phyloP scores from a whole-genome alignment of 2,329 filamentous ascomycete genomes.

The Colletotrichum sp. region DNA sequence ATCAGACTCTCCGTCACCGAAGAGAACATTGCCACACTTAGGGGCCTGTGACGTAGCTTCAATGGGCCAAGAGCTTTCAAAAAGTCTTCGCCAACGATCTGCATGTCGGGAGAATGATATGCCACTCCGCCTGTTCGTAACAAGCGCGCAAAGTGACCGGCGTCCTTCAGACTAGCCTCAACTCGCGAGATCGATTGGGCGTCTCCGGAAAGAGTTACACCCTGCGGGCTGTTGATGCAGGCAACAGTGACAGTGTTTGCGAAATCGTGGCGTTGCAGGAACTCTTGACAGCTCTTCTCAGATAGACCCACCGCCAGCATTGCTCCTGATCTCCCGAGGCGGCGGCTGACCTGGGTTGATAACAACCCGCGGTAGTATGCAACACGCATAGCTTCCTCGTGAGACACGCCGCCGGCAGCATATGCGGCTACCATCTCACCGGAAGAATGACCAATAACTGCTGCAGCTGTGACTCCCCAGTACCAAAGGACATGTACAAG shows the following conservation, averaged over 20 bases:
- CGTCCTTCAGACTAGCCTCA: constrained; percentile 32
- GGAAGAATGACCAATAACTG: constrained; percentile 52
- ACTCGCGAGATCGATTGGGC: constrained; percentile 43
- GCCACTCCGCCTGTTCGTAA: constrained; percentile 1
- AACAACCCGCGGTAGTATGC: constrained; percentile 25
- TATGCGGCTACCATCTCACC: constrained; percentile 45
- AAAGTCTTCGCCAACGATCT: not conserved
- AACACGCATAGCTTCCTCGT: constrained; percentile 31
- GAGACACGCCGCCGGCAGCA: constrained; percentile 16
- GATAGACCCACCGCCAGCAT: not conserved
- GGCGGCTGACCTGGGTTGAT: not conserved
- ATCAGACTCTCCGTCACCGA: not conserved
- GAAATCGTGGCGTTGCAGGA: not conserved
- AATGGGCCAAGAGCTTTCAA: not conserved
- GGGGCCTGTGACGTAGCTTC: not conserved
- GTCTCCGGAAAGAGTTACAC: constrained; percentile 56
- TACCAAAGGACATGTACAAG: constrained; percentile 29
- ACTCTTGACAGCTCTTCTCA: not conserved
- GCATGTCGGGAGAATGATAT: constrained; percentile 13
- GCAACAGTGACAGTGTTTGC: constrained; percentile 26
- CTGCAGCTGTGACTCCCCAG: constrained; percentile 36
- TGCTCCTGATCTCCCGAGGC: not conserved
- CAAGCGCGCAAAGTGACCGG: not conserved
- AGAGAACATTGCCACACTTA: constrained; percentile 34
- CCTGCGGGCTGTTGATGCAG: constrained; percentile 58